Evolutionary conservation across 2,329 filamentous ascomycete genomes (phyloP).

Genomic region (Cladosporium sp.): DNA sequence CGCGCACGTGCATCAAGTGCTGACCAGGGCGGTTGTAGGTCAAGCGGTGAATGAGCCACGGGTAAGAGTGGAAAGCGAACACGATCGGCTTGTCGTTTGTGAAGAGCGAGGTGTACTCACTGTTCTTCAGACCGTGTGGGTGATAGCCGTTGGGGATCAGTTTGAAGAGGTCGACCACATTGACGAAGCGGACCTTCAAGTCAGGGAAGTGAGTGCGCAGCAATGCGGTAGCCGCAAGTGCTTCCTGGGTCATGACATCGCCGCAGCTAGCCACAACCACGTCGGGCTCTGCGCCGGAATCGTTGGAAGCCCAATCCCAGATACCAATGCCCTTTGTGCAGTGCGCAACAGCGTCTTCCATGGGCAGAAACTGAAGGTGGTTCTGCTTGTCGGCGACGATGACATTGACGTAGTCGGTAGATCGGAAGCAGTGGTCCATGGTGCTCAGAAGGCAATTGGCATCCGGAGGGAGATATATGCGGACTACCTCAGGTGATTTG

Average conservation of each 20-base stretch:
- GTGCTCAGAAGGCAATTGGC: constrained; percentile 72
- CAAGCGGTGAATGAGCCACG: constrained; percentile 71
- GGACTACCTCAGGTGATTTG: constrained; percentile 73
- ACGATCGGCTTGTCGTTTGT: constrained; percentile 67
- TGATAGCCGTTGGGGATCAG: constrained; percentile 66
- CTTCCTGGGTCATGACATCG: constrained; percentile 69
- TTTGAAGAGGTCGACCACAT: constrained; percentile 76
- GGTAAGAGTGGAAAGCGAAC: constrained; percentile 83
- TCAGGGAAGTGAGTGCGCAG: constrained; percentile 66
- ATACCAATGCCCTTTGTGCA: constrained; percentile 76
- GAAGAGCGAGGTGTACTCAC: constrained; percentile 65
- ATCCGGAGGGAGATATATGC: constrained; percentile 76
- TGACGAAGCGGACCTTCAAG: constrained; percentile 73
- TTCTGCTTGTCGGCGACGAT: constrained; percentile 76
- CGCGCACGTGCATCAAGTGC: constrained; percentile 65
- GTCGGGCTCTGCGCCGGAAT: constrained; percentile 63
- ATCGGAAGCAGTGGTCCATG: constrained; percentile 70
- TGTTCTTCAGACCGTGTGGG: constrained; percentile 65
- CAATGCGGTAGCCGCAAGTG: constrained; percentile 68
- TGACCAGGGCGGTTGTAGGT: constrained; percentile 70
- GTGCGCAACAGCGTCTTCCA: constrained; percentile 67
- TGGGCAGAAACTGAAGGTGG: constrained; percentile 69
- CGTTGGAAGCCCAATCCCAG: constrained; percentile 72
- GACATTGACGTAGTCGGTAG: constrained; percentile 75
- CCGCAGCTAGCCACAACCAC: constrained; percentile 72